Conservation (phyloP, 2,329 filamentous ascomycete species). For the Pezicula carpinea region DNA sequence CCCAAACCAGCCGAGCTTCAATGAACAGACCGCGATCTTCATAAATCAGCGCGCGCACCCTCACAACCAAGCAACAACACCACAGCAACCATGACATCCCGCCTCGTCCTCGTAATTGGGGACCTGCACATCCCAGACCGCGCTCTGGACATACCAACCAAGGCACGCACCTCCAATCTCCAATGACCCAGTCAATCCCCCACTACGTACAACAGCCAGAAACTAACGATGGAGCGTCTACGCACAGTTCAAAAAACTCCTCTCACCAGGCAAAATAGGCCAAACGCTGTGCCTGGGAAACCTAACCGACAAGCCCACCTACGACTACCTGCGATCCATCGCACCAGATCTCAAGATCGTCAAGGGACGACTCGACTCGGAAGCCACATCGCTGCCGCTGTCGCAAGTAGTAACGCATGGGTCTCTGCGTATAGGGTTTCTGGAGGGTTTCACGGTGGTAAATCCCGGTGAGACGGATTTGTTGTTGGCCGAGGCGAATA, state of each 20-base stretch:
- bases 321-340: slow-evolving; percentile 73
- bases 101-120: slow-evolving; percentile 86
- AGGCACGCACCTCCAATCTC: slow-evolving; percentile 48
- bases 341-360: slow-evolving; percentile 69
- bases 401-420: slow-evolving; percentile 64
- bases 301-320: slow-evolving; percentile 73
- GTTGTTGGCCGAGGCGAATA: slow-evolving; percentile 62
- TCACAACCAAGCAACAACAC: background rate
- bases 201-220: slow-evolving; percentile 4
- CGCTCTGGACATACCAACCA: slow-evolving; percentile 84
- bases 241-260: slow-evolving; percentile 74
- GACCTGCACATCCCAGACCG: slow-evolving; percentile 92
- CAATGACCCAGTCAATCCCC: background rate
- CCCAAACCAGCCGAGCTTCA: no score
- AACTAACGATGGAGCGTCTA: slow-evolving; percentile 7
- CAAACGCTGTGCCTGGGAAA: slow-evolving; percentile 79
- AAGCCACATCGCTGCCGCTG: slow-evolving; percentile 60
- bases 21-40: no score
- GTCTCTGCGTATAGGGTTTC: slow-evolving; percentile 59
- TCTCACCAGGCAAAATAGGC: slow-evolving; percentile 77
- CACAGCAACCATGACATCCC: slow-evolving; percentile 60
- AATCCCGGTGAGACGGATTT: slow-evolving; percentile 60
- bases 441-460: slow-evolving; percentile 65
- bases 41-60: background rate
- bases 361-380: slow-evolving; percentile 62